phyloP scores from a whole-genome alignment of 345 rosid genomes.

The Camelina sativa region DNA sequence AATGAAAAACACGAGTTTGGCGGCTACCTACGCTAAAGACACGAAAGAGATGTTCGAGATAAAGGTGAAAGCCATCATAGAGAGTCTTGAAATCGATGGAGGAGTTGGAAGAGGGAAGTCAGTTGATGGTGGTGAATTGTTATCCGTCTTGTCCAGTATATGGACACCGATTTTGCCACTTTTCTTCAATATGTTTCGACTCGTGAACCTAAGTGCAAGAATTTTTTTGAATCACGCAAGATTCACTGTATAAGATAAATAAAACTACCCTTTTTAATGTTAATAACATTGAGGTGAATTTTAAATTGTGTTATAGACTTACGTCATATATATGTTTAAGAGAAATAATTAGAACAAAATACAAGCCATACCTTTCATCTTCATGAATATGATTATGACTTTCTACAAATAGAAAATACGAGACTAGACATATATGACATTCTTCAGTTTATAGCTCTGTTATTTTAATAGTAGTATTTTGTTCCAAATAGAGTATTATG shows the following conservation, averaged over 20 bases:
- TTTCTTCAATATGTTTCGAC: constrained; percentile 71
- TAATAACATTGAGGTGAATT: neutral
- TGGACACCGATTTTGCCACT: constrained; percentile 66
- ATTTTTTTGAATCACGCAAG: constrained; percentile 79
- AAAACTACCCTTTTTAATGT: neutral
- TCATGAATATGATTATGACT: neutral
- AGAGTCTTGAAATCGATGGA: constrained; percentile 52
- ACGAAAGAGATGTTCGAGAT: constrained; percentile 60
- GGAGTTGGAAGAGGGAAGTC: constrained; percentile 72
- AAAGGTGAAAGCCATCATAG: constrained; percentile 73
- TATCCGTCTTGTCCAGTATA: constrained; percentile 84
- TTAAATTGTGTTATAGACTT: neutral
- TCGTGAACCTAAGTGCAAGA: constrained; percentile 73
- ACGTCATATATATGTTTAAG: neutral
- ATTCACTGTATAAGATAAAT: constrained; percentile 17
- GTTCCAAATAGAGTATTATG: neutral
- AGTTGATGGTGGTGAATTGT: constrained; percentile 71
- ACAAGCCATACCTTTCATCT: neutral
- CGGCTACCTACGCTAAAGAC: constrained; percentile 68
- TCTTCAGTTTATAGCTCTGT: no score
- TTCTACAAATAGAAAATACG: neutral
- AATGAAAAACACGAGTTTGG: constrained; percentile 56
- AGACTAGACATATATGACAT: no score
- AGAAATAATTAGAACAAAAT: neutral
- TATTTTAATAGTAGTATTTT: no score